Percentiles rank a stretch among this genome's conserved stretches.
Conservation (phyloP, 2,329 filamentous ascomycete genomes). For the Rhynchosporium agropyri region DNA sequence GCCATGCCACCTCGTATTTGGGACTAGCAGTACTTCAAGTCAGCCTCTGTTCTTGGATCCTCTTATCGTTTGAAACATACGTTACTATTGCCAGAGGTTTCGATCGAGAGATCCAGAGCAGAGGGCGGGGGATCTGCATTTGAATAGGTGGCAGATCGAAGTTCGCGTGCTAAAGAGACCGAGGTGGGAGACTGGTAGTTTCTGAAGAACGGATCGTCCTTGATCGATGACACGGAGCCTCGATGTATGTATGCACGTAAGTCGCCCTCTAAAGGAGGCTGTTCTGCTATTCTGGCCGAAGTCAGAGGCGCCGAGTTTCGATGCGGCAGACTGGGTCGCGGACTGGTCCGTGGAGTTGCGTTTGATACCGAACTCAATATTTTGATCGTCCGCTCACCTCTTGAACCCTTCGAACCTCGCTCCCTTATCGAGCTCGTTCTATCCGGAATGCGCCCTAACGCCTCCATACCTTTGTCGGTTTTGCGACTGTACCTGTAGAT, state of each 20-base stretch:
- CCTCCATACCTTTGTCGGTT: conserved; percentile 25
- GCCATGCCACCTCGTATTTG: conserved; percentile 46
- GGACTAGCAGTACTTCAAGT: conserved; percentile 29
- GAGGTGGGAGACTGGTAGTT: conserved; percentile 47
- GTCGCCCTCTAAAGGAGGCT: conserved; percentile 23
- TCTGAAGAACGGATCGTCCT: conserved; percentile 59
- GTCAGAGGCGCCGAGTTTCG: conserved; percentile 33
- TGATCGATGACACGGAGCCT: conserved; percentile 55
- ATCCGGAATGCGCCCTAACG: conserved; percentile 21
- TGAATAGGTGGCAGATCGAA: conserved; percentile 37
- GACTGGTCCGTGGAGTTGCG: conserved; percentile 26
- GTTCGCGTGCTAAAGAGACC: conserved; percentile 41
- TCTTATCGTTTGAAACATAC: conserved; percentile 26
- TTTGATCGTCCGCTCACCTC: conserved; percentile 18
- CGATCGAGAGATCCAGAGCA: conserved; percentile 24
- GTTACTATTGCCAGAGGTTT: conserved; percentile 30
- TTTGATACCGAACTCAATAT: conserved; percentile 21
- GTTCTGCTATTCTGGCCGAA: conserved; percentile 20
- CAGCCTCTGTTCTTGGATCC: conserved; percentile 9
- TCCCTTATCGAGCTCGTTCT: conserved; percentile 23
- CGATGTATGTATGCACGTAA: conserved; percentile 41
- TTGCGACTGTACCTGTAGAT: conserved; percentile 9
- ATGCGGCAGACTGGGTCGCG: conserved; percentile 22
- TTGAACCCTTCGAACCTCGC: conserved; percentile 20
- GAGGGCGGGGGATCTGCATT: conserved; percentile 27